Base-by-base conservation (phyloP, 768 basidiomycete genomes). In the Psilocybe subaeruginosa region DNA sequence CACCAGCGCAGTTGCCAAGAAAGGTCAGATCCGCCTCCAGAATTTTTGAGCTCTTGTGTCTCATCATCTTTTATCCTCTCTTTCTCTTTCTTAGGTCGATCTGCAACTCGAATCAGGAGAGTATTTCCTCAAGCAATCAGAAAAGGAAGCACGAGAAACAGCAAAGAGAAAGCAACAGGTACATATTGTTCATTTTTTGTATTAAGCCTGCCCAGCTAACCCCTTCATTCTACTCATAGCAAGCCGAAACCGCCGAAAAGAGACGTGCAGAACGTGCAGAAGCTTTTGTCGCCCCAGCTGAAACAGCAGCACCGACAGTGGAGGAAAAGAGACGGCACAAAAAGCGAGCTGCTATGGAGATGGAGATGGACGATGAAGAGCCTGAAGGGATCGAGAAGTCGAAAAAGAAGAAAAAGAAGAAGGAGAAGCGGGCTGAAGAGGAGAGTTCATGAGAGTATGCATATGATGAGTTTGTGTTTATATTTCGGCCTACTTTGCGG, bases 71-170 rank as follows among this genome's bases (percentile, higher is more conserved):
- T n/a, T 1, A 2, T 6, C n/a, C 14, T 47, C 45, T 16, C 31
- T 8, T 12, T 47, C 12, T 4, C 23, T 11, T 16, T 3, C 35
- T 33, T 61, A 94, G 90, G 80, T 99, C 70, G 97, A 99, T 75
- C 72, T 97, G 48, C 91, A 98, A 81, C 82, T 99, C 65, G 97
- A 97, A 71, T 92, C 91, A 2, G 97, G 97, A 77, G 97, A 99
- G 70, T 99, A 99, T 72, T 99, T 99, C 82, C 90, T 99, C 78
- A 97, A 97, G 72, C 78, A 91, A 16, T 82, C 86, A 61, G 93
- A 99, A 72, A 97, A 92, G 78, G 89, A 90, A 65, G 86, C 84
- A 2, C 82, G 86, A 37, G 92, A 95, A 68, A 82, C 84, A 33
- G 84, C 83, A 59, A 82, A 84, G 70, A 79, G 90, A 71, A 89